phyloP scores from a whole-genome alignment of 306 rosid genomes.

The Mucuna pruriens region DNA sequence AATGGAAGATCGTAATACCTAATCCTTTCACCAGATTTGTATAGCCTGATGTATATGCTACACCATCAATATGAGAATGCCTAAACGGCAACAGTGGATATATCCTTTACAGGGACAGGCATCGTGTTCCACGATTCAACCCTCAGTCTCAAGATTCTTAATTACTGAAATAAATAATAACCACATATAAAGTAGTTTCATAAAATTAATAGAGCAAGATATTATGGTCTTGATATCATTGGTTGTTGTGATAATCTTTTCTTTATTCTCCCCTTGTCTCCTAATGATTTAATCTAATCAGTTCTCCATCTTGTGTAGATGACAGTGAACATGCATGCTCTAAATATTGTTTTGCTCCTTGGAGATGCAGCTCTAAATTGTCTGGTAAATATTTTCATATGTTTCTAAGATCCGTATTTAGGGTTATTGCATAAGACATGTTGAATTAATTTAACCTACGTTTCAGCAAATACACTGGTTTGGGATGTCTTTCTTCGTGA shows the following conservation, averaged over 20 bases:
- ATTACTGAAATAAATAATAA: not conserved
- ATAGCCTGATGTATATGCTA: not conserved
- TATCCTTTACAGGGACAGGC: not conserved
- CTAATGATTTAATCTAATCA: slow-evolving; percentile 27
- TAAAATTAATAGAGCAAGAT: slow-evolving; percentile 5
- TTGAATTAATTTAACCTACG: slow-evolving; percentile 38
- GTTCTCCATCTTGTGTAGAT: slow-evolving; percentile 56
- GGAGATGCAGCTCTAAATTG: slow-evolving; percentile 79
- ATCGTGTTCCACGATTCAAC: not conserved
- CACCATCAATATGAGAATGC: not conserved
- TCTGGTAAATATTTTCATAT: slow-evolving; percentile 57
- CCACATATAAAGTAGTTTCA: slow-evolving; percentile 18
- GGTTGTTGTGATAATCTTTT: not conserved
- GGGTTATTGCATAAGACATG: slow-evolving; percentile 15
- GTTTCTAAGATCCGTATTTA: slow-evolving; percentile 27
- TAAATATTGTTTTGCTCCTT: slow-evolving; percentile 72
- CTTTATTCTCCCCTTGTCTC: not conserved
- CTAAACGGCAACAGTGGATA: not conserved
- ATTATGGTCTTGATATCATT: not conserved
- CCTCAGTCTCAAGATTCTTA: not conserved
- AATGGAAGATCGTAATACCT: not conserved
- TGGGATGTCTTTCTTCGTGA: slow-evolving; percentile 72
- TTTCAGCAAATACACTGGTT: slow-evolving; percentile 62
- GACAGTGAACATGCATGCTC: slow-evolving; percentile 71
- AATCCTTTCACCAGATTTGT: not conserved